Evolutionary conservation across 2,329 filamentous ascomycete species (phyloP).

Genomic region (Pyrenochaeta sp.): DNA sequence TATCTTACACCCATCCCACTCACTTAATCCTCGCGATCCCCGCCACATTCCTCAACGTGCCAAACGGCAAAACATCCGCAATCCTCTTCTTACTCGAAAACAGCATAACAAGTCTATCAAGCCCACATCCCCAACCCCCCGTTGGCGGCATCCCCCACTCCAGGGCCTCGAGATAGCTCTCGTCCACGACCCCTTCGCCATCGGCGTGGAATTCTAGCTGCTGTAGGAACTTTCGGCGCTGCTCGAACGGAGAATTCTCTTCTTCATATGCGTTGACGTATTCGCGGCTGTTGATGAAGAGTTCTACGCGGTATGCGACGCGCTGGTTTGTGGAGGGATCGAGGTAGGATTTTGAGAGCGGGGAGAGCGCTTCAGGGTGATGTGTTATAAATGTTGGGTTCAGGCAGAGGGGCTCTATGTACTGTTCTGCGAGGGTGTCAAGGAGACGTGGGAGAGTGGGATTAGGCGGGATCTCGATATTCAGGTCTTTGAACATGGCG

Average conservation of each 20-base stretch:
- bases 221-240: constrained; percentile 80
- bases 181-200: constrained; percentile 65
- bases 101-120: constrained; percentile 92
- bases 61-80: constrained; percentile 86
- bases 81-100: constrained; percentile 82
- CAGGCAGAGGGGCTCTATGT: constrained; percentile 79
- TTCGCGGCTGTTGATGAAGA: constrained; percentile 82
- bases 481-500: constrained; percentile 60
- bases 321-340: constrained; percentile 72
- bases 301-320: constrained; percentile 82
- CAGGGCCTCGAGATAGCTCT: constrained; percentile 83
- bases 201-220: constrained; percentile 55
- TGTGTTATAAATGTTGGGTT: constrained; percentile 84
- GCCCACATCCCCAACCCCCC: constrained; percentile 93
- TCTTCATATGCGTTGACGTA: constrained; percentile 98
- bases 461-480: constrained; percentile 58
- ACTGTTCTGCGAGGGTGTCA: constrained; percentile 77
- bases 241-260: constrained; percentile 89
- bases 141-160: constrained; percentile 94
- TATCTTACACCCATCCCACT: no score
- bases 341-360: constrained; percentile 84
- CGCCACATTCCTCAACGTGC: constrained; percentile 73
- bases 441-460: constrained; percentile 74
- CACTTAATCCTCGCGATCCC: constrained; percentile 39
- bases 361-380: constrained; percentile 89